Base-by-base conservation (phyloP, 495 filamentous ascomycete genomes). In the Astrothelium macrocarpum region DNA sequence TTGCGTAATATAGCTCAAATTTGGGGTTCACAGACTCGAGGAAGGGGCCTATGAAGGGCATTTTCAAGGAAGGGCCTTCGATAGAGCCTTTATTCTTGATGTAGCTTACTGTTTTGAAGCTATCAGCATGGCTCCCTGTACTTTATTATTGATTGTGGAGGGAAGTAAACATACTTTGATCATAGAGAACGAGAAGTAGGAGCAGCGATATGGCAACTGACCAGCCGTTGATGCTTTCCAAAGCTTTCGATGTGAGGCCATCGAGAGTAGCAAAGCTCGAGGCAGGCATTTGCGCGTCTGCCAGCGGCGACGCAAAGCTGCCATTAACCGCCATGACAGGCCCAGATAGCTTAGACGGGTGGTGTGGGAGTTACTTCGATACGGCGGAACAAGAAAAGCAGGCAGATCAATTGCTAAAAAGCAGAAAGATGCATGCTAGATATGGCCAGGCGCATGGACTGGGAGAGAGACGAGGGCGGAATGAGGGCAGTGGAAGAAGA, bases 21-120 rank as follows among this genome's bases (percentile, higher is more conserved):
- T 93, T 90, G 58, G 94, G 94, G 71, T 96, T 87, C 59, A 98
- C 79, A 20, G 92, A 96, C 72, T 95, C 77, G 46, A 97, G 81
- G 76, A 98, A 98, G 10, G 94, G 94, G 23, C 94, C 94, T 77
- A 97, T 94, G 71, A 98, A 97, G 23, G 94, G 94, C 49, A 90
- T 80, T 76, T 98, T 98, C 78, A 80, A 89, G 49, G 83, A 65
- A 26, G 91, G 90, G 31, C 94, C 94, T 49, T 82, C 82, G 71
- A 98, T 95, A 2, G 84, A 80, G 32, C 90, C 91, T 77, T 97
- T 98, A 64, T 90, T 84, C 71, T 80, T 84, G 69, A 95, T 81
- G 75, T 97, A 98, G 69, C 80, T 87, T 75, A 89, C 92, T 96
- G 69, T 46, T 14, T 14, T 65, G 14, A 61, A 31, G 26, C 65